Evolutionary conservation across 805 yeast genomes (phyloP), one percentile per base, ranked within the genome.

Genomic region (Saccharomycopsis sp.): DNA sequence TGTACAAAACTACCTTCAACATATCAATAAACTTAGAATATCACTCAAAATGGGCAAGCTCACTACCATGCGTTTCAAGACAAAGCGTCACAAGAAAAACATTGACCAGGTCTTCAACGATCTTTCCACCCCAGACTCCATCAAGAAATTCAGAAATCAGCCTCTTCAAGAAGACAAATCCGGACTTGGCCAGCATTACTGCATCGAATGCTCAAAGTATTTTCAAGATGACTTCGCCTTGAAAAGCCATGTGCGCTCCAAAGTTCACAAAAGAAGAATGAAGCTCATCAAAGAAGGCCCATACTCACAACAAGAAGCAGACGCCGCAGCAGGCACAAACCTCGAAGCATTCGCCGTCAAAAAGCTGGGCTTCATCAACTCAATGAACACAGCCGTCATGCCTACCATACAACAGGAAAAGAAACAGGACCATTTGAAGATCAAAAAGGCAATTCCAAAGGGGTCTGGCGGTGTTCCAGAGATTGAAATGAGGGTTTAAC

Each of bases 41-140:
- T n/a, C n/a, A n/a, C n/a, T n/a, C n/a, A n/a, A n/a, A n/a, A 85
- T 85, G 95, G 95, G 95, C 42, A 76, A 94, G 66, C 83, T 83
- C 57, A 77, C 88, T 45, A 88, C 82, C 19, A 80, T 76, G 58
- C 71, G 88, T 58, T 88, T 84, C 59, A 88, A 88, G 69, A 86
- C 95, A 4, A 88, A 82, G 61, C 77, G 94, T 71, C 76, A 86
- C 69, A 75, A 80, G 2, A 75, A 80, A 58, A 96, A 87, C 54
- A 64, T 84, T 45, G 98, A 92, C 56, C 73, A 79, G 53, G 80
- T 92, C 45, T 75, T 80, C 54, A 67, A 74, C 29, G 99, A 92
- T 55, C 60, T 92, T 39, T 64, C 80, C 2, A 61, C 76, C 3
- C 67, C 71, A 30, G 81, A 77, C 29, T 63, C 79, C n/a, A 79